Conservation (phyloP, 148 eudicot genomes). For the Rhododendron ferrugineum region DNA sequence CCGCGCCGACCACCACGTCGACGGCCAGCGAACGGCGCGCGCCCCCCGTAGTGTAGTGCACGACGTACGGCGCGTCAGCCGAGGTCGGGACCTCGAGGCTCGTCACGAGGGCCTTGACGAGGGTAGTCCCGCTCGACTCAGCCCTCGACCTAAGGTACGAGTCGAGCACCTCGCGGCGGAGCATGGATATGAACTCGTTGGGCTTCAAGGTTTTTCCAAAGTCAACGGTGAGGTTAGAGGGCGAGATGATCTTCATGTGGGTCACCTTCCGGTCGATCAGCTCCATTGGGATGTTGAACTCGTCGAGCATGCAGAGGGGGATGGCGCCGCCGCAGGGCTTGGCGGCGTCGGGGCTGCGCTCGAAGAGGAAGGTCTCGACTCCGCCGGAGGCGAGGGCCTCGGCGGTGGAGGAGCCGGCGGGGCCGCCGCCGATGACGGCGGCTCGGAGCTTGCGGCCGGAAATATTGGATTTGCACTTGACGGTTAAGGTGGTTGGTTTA, state of each 20-base stretch:
- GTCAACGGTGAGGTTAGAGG: conserved; percentile 69
- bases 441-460: conserved; percentile 51
- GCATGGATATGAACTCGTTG: conserved; percentile 86
- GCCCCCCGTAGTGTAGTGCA: conserved; percentile 43
- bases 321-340: conserved; percentile 97
- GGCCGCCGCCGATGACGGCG: conserved; percentile 86
- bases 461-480: conserved; percentile 16
- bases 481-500: conserved; percentile 11
- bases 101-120: conserved; percentile 58
- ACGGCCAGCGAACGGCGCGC: conserved; percentile 35
- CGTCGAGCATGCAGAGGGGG: conserved; percentile 88
- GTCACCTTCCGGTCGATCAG: conserved; percentile 79
- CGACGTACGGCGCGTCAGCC: conserved; percentile 34
- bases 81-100: conserved; percentile 43
- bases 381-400: conserved; percentile 71
- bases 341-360: conserved; percentile 62
- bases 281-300: conserved; percentile 57
- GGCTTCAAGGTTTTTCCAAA: conserved; percentile 76
- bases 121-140: conserved; percentile 43
- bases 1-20: conserved; percentile 80
- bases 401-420: conserved; percentile 86
- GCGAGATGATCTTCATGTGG: conserved; percentile 75
- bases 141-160: conserved; percentile 68
- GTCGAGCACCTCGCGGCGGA: conserved; percentile 86
- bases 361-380: conserved; percentile 75